Percentiles rank a stretch among this genome's conserved stretches.
These are phyloP conservation scores for Metschnikowia koreensis DNA, from an alignment of 805 yeast species.

Conservation along the genomic window DNA sequence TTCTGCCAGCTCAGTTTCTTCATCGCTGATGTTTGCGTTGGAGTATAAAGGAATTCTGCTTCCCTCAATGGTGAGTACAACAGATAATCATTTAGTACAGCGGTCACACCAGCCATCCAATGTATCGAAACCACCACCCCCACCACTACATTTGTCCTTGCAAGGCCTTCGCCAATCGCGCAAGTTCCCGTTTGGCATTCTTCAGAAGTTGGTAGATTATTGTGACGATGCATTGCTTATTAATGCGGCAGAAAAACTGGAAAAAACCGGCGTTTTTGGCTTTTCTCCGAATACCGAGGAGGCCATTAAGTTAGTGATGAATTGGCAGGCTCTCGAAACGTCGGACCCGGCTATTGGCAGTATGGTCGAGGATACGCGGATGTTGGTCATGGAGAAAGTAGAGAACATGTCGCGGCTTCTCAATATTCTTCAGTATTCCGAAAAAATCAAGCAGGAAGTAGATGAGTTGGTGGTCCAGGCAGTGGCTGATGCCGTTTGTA, in stretches of 20 bases:
- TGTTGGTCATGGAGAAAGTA: slow-evolving; percentile 59
- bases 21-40: slow-evolving; percentile 21
- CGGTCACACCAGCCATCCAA: no score
- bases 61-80: not conserved
- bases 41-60: slow-evolving; percentile 63
- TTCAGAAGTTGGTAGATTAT: slow-evolving; percentile 56
- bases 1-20: slow-evolving; percentile 19
- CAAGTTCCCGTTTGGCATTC: slow-evolving; percentile 62
- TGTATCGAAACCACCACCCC: not conserved
- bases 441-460: slow-evolving; percentile 74
- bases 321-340: slow-evolving; percentile 47
- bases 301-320: slow-evolving; percentile 49
- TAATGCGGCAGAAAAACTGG: slow-evolving; percentile 62
- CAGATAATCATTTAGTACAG: no score
- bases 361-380: slow-evolving; percentile 66
- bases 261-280: slow-evolving; percentile 31
- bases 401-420: slow-evolving; percentile 69
- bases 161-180: slow-evolving; percentile 33
- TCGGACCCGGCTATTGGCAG: slow-evolving; percentile 63
- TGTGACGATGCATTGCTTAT: slow-evolving; percentile 74
- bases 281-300: slow-evolving; percentile 61
- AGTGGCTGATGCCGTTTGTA: slow-evolving; percentile 61
- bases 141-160: slow-evolving; percentile 24
- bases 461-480: slow-evolving; percentile 63
- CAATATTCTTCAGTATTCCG: slow-evolving; percentile 70